Conservation (phyloP, 2,329 filamentous ascomycete species). For the Ophiostoma quercus region DNA sequence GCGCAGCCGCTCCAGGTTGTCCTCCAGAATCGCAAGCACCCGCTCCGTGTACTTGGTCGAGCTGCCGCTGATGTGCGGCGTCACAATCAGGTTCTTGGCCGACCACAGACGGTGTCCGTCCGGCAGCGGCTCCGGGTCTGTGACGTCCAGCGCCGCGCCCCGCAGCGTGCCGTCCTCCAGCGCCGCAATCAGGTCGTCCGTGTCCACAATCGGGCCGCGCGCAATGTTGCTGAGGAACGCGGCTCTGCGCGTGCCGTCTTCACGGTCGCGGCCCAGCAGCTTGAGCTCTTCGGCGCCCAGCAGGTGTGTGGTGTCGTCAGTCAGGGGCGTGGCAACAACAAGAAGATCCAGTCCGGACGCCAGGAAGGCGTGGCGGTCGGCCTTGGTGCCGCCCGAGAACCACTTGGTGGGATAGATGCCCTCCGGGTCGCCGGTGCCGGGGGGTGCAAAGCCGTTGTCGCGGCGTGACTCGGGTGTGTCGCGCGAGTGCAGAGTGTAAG, state of each 20-base stretch:
- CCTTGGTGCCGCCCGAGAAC: slow-evolving; percentile 44
- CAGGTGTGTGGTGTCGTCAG: slow-evolving; percentile 43
- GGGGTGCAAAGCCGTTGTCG: slow-evolving; percentile 63
- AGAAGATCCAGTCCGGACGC: slow-evolving; percentile 48
- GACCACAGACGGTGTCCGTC: slow-evolving; percentile 63
- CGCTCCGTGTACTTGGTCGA: slow-evolving; percentile 40
- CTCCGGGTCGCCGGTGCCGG: slow-evolving; percentile 55
- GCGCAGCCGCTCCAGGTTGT: slow-evolving; percentile 36
- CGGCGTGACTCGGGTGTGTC: slow-evolving; percentile 57
- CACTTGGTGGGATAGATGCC: slow-evolving; percentile 47
- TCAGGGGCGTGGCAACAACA: slow-evolving; percentile 49
- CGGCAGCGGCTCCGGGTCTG: slow-evolving; percentile 72
- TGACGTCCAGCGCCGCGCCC: slow-evolving; percentile 72
- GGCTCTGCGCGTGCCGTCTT: slow-evolving; percentile 34
- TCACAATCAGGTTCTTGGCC: slow-evolving; percentile 62
- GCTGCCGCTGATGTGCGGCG: slow-evolving; percentile 45
- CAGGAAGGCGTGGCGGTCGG: slow-evolving; percentile 48
- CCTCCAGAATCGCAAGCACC: slow-evolving; percentile 40
- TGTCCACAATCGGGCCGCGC: slow-evolving; percentile 49
- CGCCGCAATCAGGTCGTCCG: slow-evolving; percentile 56
- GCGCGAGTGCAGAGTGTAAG: slow-evolving; percentile 68
- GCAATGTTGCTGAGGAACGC: slow-evolving; percentile 68
- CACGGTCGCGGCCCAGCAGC: slow-evolving; percentile 34
- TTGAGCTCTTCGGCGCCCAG: slow-evolving; percentile 49
- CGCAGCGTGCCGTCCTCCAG: slow-evolving; percentile 44